Evolutionary conservation across 306 rosid genomes (phyloP).

Genomic region (Benincasa hispida): DNA sequence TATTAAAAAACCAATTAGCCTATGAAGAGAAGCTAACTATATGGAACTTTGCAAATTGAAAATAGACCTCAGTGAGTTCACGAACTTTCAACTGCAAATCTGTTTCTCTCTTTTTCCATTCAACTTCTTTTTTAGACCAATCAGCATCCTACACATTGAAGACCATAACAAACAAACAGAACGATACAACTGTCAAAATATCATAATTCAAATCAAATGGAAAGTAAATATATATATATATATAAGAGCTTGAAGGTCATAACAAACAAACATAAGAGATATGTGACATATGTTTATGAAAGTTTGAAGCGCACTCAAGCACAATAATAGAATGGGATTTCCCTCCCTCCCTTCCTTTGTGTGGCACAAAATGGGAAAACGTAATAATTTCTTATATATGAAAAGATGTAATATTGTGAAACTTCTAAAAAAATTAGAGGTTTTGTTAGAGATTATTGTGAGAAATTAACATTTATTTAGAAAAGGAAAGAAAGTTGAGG

Average conservation of each 20-base stretch:
- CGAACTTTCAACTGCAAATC: constrained; percentile 22
- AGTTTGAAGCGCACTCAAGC: neutral
- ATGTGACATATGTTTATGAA: neutral
- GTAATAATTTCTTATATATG: neutral
- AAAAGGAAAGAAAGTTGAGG: neutral
- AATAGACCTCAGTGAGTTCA: constrained; percentile 40
- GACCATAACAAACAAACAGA: neutral
- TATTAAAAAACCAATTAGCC: neutral
- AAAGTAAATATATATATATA: neutral
- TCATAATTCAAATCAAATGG: neutral
- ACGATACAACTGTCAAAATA: neutral
- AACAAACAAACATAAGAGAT: neutral
- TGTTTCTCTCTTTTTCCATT: constrained; percentile 38
- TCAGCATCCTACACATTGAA: constrained; percentile 29
- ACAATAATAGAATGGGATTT: neutral
- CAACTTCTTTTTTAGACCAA: constrained; percentile 52
- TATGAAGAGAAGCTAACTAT: neutral
- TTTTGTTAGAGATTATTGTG: neutral
- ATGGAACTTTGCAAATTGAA: neutral
- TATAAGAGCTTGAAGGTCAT: neutral
- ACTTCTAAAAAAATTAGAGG: neutral
- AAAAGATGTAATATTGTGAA: neutral
- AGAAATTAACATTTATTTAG: neutral
- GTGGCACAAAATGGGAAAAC: neutral
- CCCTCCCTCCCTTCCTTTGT: too few relatives aligned